Evolutionary conservation across 148 eudicot genomes (phyloP), one percentile per base, ranked within the genome.

Genomic region (Camellia lanceoleosa): DNA sequence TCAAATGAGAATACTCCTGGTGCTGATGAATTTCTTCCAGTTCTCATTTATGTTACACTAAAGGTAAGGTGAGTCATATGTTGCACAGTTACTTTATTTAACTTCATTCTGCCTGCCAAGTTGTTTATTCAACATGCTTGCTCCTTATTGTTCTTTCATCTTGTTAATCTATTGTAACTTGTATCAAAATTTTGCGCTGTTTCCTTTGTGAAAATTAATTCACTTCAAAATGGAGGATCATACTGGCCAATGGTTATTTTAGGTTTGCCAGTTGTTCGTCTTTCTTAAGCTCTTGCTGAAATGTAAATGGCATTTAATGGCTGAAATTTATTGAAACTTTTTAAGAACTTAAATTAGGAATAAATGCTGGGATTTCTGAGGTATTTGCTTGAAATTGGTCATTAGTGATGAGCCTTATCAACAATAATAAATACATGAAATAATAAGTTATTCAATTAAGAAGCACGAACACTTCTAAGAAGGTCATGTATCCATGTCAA

Each of bases 1-100:
- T 84, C 95, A 7, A 86, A 90, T 78, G 92, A 88, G 67, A 83
- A 91, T 88, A 87, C 94, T 82, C 95, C 98, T 56, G 98, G 99
- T 74, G 99, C 99, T 75, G 99, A 96, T 81, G 99, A 93, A 65
- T 96, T 96, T 86, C 93, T 96, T 78, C 99, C 99, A 9, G 93
- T 93, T 87, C 97, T 96, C 79, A 96, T 96, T 59, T 96, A 81
- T 82, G 93, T 93, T 66, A 96, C 94, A 42, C 83, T 96, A 78
- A 96, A 96, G 95, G 99, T 93, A 79, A 85, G 87, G 64, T 65
- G 63, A 9, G 51, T 63, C 38, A 13, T 63, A 63, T 51, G 55
- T 63, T 62, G 67, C 75, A 67, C 5, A 54, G 3, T 23, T 16
- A 44, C 12, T 60, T 49, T 30, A 30, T 30, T 30, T 30, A 30